Evolutionary conservation across 495 filamentous ascomycete species (phyloP), one percentile per base, ranked within the genome.

Genomic region (Penicillium samsonianum): DNA sequence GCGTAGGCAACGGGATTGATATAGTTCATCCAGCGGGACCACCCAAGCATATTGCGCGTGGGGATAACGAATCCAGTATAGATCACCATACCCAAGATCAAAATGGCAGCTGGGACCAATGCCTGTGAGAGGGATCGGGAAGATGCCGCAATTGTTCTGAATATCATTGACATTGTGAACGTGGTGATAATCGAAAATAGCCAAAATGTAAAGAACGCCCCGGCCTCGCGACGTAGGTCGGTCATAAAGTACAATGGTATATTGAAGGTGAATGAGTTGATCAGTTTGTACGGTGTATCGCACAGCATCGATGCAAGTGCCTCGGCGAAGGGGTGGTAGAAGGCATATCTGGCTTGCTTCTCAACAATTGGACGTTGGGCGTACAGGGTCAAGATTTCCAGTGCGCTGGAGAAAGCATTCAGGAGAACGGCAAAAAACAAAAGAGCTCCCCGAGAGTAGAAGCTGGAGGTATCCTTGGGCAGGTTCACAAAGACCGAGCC

Each of bases 351-450:
- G 4, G 72, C 69, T 26, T 88, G 85, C 59, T 87, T 87, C 48
- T 83, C 80, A 16, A 77, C 64, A 87, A 38, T 38, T 4, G 83
- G 79, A 4, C 83, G 76, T 61, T 85, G 80, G 2, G 65, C 70
- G 52, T 84, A 85, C 3, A 83, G 70, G 17, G 55, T 73, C 41
- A 82, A 78, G 65, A 88, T 85, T 62, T 90, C 84, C 1, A 76
- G 68, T 5, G 81, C 62, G 0, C 66, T 70, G 30, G 67, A 75
- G 12, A 83, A 65, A 1, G 78, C 74, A 54, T 82, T 82, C 53
- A 82, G 65, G 2, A 96, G 80, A 57, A 93, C 84, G 30, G 90
- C 88, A 65, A 96, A 96, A 80, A 94, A 97, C 20, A 96, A 73
- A 1, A 94, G 77, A 52, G 87, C 89, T 19, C 89, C 90, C 35